A percentile compares a stretch with the other conserved stretches of the same genome.
Evolutionary conservation across 1,284 basidiomycete species (phyloP).

Genomic region (Inonotus hispidus): DNA sequence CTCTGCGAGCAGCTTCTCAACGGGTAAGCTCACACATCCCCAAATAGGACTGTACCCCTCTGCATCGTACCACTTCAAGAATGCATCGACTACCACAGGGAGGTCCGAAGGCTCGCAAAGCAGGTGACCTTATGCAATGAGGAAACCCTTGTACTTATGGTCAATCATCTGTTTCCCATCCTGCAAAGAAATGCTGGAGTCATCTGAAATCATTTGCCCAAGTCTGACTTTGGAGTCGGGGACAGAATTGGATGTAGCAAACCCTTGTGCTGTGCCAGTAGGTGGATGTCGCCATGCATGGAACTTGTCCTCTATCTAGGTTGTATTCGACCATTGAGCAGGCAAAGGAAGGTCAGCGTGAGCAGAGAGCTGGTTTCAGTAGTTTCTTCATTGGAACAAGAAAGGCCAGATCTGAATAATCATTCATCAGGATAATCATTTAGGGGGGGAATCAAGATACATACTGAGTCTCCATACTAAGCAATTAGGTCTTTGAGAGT

Average conservation of each 20-base stretch:
- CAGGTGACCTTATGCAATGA: slow-evolving; percentile 43
- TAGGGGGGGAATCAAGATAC: background rate
- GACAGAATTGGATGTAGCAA: slow-evolving; percentile 31
- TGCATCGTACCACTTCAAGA: slow-evolving; percentile 32
- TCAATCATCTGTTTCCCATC: background rate
- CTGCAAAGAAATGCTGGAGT: background rate
- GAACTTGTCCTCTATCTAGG: slow-evolving; percentile 52
- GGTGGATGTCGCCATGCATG: slow-evolving; percentile 42
- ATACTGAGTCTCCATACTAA: slow-evolving; percentile 44
- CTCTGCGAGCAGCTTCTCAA: slow-evolving; percentile 42
- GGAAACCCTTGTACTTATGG: background rate
- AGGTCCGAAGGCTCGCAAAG: slow-evolving; percentile 41
- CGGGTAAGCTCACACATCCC: slow-evolving; percentile 40
- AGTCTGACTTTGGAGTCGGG: slow-evolving; percentile 21
- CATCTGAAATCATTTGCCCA: background rate
- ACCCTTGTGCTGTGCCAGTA: slow-evolving; percentile 45
- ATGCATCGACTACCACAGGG: slow-evolving; percentile 36
- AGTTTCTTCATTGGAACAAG: background rate
- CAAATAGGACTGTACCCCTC: slow-evolving; percentile 44
- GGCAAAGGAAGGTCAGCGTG: background rate
- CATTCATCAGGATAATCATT: background rate
- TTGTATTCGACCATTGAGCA: slow-evolving; percentile 37
- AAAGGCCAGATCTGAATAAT: background rate
- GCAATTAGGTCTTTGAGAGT: slow-evolving; percentile 37
- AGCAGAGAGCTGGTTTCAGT: background rate